These are phyloP conservation scores for Metroxylon sagu DNA, from an alignment of 176 grass and related monocot genomes.

Conservation along the genomic window DNA sequence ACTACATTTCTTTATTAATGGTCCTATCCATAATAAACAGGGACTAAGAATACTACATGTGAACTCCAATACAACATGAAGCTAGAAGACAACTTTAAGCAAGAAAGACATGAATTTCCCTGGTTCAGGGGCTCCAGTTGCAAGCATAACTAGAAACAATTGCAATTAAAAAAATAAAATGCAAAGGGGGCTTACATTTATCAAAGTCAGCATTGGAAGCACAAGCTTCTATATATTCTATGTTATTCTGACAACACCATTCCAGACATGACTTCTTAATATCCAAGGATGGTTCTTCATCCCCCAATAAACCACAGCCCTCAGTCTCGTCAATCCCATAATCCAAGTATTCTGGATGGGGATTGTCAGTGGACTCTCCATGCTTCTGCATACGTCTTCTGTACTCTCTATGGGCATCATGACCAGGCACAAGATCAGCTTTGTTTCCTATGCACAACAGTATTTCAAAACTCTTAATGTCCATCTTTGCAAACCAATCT, in stretches of 20 bases:
- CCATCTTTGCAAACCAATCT: slow-evolving; percentile 60
- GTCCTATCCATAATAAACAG: no score
- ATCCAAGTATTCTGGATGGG: slow-evolving; percentile 58
- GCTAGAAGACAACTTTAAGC: not conserved
- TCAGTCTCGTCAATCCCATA: slow-evolving; percentile 84
- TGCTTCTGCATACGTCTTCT: slow-evolving; percentile 53
- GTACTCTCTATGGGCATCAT: slow-evolving; percentile 67
- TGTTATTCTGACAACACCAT: slow-evolving; percentile 73
- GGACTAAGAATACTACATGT: not conserved
- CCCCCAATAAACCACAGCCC: slow-evolving; percentile 60
- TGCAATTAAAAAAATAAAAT: no score
- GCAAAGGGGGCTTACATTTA: slow-evolving; percentile 56
- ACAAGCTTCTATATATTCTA: slow-evolving; percentile 91
- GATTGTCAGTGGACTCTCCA: slow-evolving; percentile 48
- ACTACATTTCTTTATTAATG: no score
- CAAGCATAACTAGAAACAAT: no score
- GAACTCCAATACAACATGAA: not conserved
- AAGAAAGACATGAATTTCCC: not conserved
- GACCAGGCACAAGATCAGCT: slow-evolving; percentile 73
- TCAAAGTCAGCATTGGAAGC: slow-evolving; percentile 78
- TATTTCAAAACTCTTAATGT: slow-evolving; percentile 82
- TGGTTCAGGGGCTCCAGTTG: no score
- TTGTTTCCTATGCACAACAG: slow-evolving; percentile 93
- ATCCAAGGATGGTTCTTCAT: slow-evolving; percentile 55
- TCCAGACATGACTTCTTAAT: slow-evolving; percentile 45